Base-by-base conservation (phyloP, 208 protist species). In the Leishmania turanica region DNA sequence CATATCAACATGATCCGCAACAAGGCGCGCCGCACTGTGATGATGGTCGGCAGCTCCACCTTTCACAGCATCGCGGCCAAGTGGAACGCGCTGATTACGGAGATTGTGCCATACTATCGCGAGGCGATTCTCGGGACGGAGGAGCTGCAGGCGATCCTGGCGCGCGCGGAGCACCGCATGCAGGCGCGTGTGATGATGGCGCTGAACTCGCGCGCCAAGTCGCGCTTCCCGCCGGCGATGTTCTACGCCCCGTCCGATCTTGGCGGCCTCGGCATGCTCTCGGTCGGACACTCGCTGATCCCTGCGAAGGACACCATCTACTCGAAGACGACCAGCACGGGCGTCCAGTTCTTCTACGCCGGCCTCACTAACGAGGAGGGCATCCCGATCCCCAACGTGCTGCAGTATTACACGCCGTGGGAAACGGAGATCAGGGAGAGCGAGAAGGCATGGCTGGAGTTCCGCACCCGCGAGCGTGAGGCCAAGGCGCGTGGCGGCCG, bases 51-150 rank as follows among this genome's bases (percentile, higher is more conserved):
- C 86, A 97, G 98, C 71, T 99, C 99, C 15, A 99, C 99, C 8
- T 99, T 99, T 90, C 99, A 99, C 66, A 99, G 99, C 93, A 99
- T 99, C 83, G 98, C 98, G 37, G 99, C 99, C 86, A 99, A 99
- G 93, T 99, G 99, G 99, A 99, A 99, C 89, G 99, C 99, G 24
- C 90, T 99, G 19, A 87, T 99, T 21, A 99, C 99, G 70, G 98
- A 99, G 77, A 94, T 99, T 51, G 99, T 99, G 85, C 99, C 99
- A 13, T 99, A 99, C 93, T 99, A 99, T 92, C 93, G 99, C 82
- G 99, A 99, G 92, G 99, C 99, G 34, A 98, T 99, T 54, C 90
- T 99, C 51, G 93, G 99, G 56, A 99, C 98, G 11, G 94, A 97
- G 81, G 98, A 99, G 90, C 92, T 99, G 78, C 97, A 99, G 51